Evolutionary conservation across 2,329 filamentous ascomycete genomes (phyloP), one percentile per base, ranked within the genome.

Genomic region (Dendryphion nanum): DNA sequence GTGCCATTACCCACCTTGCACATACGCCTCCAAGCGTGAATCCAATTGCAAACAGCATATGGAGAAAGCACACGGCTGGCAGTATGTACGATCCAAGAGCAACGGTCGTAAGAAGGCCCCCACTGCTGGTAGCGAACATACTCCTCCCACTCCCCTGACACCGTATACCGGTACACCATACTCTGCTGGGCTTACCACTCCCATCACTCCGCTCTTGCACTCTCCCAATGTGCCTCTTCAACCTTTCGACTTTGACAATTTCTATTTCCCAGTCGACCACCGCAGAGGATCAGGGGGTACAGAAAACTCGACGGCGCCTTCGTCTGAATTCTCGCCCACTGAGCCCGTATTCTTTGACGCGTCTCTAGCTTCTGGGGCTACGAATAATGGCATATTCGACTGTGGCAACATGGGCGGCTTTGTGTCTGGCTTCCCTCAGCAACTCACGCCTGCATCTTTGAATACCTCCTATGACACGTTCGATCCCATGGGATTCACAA

Each of bases 1-100:
- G 70, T 98, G 93, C 70, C 70, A 82, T 33, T 97, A 79, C 69
- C 77, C 82, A 53, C 85, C 85, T 17, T 97, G 93, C 75, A 82
- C 86, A 1, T 97, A 97, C 73, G 86, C 89, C 59, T 95, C 90
- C 8, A 97, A 97, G 76, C 85, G 90, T 42, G 86, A 95, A 71
- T 93, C 86, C 47, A 97, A 97, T 68, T 94, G 89, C 78, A 96
- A 96, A 66, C 91, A 96, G 68, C 90, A 97, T 70, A 96, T 96
- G 90, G 91, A 97, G 73, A 96, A 96, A 69, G 85, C 88, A 1
- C 90, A 97, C 58, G 83, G 84, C 41, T 95, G 88, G 85, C 76
- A 77, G n/a, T 96, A 96, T 53, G 78, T 90, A 38, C 86, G 91
- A 48, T 91, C 89, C 42, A 96, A 96, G 78, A 90, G 85, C 66